Evolutionary conservation across 1,284 basidiomycete genomes (phyloP).

Genomic region (Acaromyces ingoldii): DNA sequence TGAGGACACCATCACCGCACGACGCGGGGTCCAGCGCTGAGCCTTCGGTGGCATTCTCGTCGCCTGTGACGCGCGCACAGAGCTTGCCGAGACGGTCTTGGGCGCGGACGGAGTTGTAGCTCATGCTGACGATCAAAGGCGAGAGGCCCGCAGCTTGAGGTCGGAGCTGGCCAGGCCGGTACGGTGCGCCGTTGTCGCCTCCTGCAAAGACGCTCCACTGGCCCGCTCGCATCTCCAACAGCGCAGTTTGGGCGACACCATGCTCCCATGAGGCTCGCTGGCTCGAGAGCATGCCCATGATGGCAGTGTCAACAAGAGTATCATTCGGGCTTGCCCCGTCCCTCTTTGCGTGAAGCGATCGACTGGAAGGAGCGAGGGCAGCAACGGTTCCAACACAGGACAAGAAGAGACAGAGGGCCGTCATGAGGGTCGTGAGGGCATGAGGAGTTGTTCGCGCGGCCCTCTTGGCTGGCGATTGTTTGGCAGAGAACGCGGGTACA

Average conservation of each 20-base stretch:
- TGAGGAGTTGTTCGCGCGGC: too few relatives aligned
- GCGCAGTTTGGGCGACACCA: slow-evolving; percentile 38
- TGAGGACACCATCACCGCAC: slow-evolving; percentile 36
- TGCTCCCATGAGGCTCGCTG: slow-evolving; percentile 49
- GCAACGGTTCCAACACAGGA: too few relatives aligned
- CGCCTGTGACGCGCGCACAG: slow-evolving; percentile 39
- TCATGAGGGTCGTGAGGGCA: too few relatives aligned
- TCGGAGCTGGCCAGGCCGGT: slow-evolving; percentile 17
- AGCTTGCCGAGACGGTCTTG: slow-evolving; percentile 39
- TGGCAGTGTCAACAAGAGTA: slow-evolving; percentile 32
- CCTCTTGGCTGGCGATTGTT: background rate
- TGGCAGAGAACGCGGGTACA: background rate
- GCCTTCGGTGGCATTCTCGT: slow-evolving; percentile 28
- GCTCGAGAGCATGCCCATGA: slow-evolving; percentile 27
- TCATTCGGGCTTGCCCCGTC: too few relatives aligned
- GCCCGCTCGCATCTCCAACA: slow-evolving; percentile 39
- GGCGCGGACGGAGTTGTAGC: slow-evolving; percentile 25
- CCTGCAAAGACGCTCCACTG: slow-evolving; percentile 37
- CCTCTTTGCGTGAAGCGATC: too few relatives aligned
- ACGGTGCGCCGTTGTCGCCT: slow-evolving; percentile 23
- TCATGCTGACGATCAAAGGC: slow-evolving; percentile 26
- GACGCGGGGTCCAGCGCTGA: slow-evolving; percentile 43
- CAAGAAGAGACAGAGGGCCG: too few relatives aligned
- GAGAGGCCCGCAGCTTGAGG: background rate
- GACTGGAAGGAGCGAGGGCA: too few relatives aligned